Base-by-base conservation (phyloP, 148 eudicot genomes). In the Camellia japonica region DNA sequence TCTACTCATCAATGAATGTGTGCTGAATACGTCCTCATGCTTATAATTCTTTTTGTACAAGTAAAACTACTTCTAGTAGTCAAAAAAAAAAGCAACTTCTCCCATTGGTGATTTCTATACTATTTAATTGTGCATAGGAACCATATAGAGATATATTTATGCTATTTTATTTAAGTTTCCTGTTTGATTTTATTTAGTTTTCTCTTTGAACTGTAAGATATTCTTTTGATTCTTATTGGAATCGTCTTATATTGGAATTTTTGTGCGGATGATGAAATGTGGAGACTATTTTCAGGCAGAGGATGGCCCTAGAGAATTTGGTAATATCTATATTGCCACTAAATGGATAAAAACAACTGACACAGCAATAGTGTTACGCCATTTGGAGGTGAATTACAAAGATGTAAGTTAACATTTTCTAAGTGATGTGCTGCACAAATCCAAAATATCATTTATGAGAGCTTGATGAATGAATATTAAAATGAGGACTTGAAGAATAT, bases 211-310 rank as follows among this genome's bases (percentile, higher is more conserved):
- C 30, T 23, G 30, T 23, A 23, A 23, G 30, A 44, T 42, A 79
- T 51, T 59, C 44, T 80, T 54, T 68, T 23, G 65, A 23, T 30
- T 63, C 61, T 20, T 70, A 30, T 55, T 55, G 74, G 20, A 77
- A 44, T 66, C 12, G 59, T 20, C 30, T 74, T 74, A 58, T 51
- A 0, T 38, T 13, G 7, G 58, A 49, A 68, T 30, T 80, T 9
- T 18, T 52, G 18, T 84, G 85, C 98, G 93, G 99, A 89, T 75
- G 67, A 84, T 89, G 84, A 96, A 96, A 82, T 96, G 99, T 80
- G 98, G 92, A 61, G 94, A 96, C 77, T 96, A 96, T 88, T 92
- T 91, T 85, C 94, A 92, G 83, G 93, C 98, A 23, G 30, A 23
- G 23, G 23, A 23, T 23, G 23, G 23, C 23, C 23, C 23, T 23